phyloP scores from a whole-genome alignment of 352 stramenopile genomes.

The Peronospora farinosa region DNA sequence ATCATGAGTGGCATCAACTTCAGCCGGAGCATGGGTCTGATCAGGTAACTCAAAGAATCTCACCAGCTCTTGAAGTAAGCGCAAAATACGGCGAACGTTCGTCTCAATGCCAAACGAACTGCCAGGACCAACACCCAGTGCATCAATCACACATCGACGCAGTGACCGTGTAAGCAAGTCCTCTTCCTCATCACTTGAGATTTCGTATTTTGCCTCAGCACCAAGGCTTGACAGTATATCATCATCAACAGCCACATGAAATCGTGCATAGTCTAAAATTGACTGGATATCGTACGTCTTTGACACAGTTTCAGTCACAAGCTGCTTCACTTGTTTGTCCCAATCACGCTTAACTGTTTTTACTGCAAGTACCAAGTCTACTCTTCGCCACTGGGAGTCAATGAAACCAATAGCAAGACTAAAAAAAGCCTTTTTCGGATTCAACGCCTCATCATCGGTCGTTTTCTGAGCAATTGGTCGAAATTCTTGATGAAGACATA shows the following conservation, averaged over 20 bases:
- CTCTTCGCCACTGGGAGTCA: slow-evolving; percentile 27
- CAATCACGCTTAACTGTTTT: slow-evolving; percentile 17
- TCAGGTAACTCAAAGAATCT: slow-evolving; percentile 13
- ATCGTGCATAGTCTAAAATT: slow-evolving; percentile 18
- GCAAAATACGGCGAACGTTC: slow-evolving; percentile 20
- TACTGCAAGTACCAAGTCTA: slow-evolving; percentile 23
- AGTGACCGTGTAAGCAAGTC: slow-evolving; percentile 21
- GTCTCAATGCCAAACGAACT: slow-evolving; percentile 10
- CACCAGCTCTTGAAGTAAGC: slow-evolving; percentile 24
- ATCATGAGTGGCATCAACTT: slow-evolving; percentile 4
- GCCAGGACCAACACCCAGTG: slow-evolving; percentile 10
- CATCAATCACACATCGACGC: slow-evolving; percentile 23
- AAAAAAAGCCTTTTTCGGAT: slow-evolving; percentile 18
- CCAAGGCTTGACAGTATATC: background rate
- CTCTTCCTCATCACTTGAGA: slow-evolving; percentile 9
- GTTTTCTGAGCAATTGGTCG: slow-evolving; percentile 6
- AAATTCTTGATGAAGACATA: slow-evolving; percentile 20
- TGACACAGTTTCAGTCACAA: slow-evolving; percentile 16
- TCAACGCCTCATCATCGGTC: slow-evolving; percentile 1
- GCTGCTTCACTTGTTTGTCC: slow-evolving; percentile 16
- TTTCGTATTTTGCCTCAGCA: background rate
- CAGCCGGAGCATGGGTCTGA: slow-evolving; percentile 4
- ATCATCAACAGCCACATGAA: slow-evolving; percentile 6
- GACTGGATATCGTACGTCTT: slow-evolving; percentile 15
- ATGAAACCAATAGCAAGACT: slow-evolving; percentile 21